Evolutionary conservation across 2,329 filamentous ascomycete species (phyloP).

Genomic region (Elsinoe australis): DNA sequence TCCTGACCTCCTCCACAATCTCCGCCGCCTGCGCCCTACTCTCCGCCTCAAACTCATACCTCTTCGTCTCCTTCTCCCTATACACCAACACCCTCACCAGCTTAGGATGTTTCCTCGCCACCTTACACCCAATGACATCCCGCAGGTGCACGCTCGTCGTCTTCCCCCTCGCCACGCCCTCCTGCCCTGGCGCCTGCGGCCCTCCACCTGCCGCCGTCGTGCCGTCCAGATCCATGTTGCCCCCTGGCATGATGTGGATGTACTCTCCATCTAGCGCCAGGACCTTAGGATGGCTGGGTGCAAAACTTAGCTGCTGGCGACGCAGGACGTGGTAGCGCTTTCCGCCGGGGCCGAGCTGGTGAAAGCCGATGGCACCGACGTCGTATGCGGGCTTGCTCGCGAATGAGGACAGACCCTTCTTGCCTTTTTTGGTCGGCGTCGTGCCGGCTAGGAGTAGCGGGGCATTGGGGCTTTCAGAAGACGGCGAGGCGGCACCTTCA

Average conservation of each 20-base stretch:
- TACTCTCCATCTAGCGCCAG: conserved; percentile 79
- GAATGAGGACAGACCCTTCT: conserved; percentile 31
- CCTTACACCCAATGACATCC: conserved; percentile 74
- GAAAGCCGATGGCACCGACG: conserved; percentile 24
- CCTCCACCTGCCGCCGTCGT: too few species aligned
- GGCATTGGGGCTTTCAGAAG: conserved; percentile 61
- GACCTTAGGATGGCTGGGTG: conserved; percentile 65
- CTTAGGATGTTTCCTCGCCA: conserved; percentile 69
- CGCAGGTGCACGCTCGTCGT: conserved; percentile 74
- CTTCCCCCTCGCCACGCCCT: conserved; percentile 52
- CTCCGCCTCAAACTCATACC: conserved; percentile 79
- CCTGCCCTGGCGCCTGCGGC: too few species aligned
- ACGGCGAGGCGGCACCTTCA: conserved; percentile 62
- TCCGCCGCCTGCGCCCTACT: conserved; percentile 65
- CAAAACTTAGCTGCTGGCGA: conserved; percentile 75
- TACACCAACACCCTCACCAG: conserved; percentile 75
- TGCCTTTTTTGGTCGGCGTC: conserved; percentile 36
- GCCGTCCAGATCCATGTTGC: conserved; percentile 27
- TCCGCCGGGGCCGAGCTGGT: conserved; percentile 22
- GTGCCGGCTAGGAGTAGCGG: conserved; percentile 51
- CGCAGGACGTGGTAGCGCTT: conserved; percentile 74
- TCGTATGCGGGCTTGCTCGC: conserved; percentile 37
- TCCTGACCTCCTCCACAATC: conserved; percentile 71
- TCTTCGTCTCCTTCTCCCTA: conserved; percentile 66
- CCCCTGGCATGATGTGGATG: conserved; percentile 69